Evolutionary conservation across 192 early-diverging fungal species (phyloP).

Genomic region (Allomyces javanicus): DNA sequence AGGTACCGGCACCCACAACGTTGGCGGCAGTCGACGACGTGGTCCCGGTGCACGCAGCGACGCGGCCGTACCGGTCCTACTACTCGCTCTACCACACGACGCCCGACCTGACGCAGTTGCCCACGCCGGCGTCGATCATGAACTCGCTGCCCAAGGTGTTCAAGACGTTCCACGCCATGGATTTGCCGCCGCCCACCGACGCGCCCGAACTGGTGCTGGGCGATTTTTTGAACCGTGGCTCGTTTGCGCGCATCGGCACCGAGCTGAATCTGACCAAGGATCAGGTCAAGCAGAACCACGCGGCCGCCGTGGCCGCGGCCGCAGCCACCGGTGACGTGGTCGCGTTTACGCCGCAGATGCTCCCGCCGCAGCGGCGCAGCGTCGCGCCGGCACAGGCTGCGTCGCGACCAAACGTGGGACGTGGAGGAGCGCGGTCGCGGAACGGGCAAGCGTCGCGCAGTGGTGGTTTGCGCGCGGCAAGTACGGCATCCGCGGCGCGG

Average conservation of each 20-base stretch:
- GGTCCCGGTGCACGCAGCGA: neutral
- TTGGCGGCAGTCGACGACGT: neutral
- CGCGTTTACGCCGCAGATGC: too few relatives aligned
- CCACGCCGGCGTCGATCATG: neutral
- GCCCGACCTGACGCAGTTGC: neutral
- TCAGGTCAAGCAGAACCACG: neutral
- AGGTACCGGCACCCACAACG: too few relatives aligned
- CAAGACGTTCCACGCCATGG: neutral
- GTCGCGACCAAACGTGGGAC: too few relatives aligned
- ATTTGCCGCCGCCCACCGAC: neutral
- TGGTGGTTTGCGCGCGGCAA: too few relatives aligned
- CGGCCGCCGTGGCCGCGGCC: too few relatives aligned
- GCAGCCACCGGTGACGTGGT: too few relatives aligned
- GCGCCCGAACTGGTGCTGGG: neutral
- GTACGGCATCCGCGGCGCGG: too few relatives aligned
- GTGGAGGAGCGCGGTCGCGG: too few relatives aligned
- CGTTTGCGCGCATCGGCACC: neutral
- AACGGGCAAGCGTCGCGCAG: too few relatives aligned
- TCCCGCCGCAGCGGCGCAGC: too few relatives aligned
- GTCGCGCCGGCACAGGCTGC: too few relatives aligned
- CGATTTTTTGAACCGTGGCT: neutral
- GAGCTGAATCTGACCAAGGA: neutral
- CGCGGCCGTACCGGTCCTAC: neutral
- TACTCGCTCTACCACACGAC: constrained; percentile 1
- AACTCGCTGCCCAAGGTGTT: neutral